These are phyloP conservation scores for Polyporus arcularius DNA, from an alignment of 768 basidiomycete genomes.

Conservation along the genomic window DNA sequence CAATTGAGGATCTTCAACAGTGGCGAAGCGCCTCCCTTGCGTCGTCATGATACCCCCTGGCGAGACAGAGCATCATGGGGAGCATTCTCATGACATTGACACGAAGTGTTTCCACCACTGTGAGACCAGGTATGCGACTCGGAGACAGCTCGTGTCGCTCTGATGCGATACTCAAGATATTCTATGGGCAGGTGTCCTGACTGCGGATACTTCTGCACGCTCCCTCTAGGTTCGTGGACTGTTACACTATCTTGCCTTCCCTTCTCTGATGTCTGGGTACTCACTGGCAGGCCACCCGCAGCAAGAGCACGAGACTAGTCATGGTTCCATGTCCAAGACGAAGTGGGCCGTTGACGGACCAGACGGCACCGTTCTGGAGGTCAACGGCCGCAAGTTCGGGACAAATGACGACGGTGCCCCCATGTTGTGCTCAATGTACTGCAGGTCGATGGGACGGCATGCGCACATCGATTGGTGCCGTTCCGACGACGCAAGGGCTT, in stretches of 20 bases:
- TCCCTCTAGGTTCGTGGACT: constrained; percentile 47
- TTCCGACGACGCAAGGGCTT: constrained; percentile 36
- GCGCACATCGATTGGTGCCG: constrained; percentile 60
- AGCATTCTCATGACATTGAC: constrained; percentile 51
- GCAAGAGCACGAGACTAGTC: constrained; percentile 60
- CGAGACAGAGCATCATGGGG: constrained; percentile 43
- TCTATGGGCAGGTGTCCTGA: constrained; percentile 44
- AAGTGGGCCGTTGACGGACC: constrained; percentile 58
- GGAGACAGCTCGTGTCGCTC: background rate
- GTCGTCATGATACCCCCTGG: constrained; percentile 47
- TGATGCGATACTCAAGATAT: background rate
- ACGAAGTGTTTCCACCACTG: constrained; percentile 54
- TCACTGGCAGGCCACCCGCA: constrained; percentile 55
- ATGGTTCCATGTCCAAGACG: constrained; percentile 63
- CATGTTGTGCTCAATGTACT: constrained; percentile 63
- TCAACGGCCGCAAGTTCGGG: constrained; percentile 57
- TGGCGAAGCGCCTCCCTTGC: constrained; percentile 52
- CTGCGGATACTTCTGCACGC: constrained; percentile 60
- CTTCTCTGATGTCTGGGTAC: background rate
- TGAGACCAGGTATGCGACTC: constrained; percentile 44
- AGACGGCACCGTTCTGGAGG: constrained; percentile 49
- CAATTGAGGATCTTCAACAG: constrained; percentile 28
- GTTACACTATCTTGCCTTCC: background rate
- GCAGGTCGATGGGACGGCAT: constrained; percentile 56
- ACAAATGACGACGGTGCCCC: constrained; percentile 59